phyloP scores from a whole-genome alignment of 345 rosid species.

The Sisymbrium altissimum region DNA sequence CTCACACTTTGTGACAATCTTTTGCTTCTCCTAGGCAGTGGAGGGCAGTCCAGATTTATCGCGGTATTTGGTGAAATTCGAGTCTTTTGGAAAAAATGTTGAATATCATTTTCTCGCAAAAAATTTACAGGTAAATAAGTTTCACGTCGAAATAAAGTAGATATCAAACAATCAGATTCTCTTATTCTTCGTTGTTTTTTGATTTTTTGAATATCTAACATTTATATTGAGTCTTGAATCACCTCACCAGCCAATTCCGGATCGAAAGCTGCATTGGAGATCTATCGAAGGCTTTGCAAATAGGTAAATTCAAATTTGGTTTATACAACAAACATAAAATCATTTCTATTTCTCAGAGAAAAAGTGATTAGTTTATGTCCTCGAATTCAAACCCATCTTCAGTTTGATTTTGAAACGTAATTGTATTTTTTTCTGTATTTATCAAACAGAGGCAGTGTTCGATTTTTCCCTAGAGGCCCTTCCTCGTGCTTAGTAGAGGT shows the following conservation, averaged over 20 bases:
- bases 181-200: background rate
- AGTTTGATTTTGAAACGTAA: background rate
- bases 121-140: conserved; percentile 10
- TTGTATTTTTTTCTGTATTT: background rate
- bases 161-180: background rate
- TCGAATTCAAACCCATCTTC: background rate
- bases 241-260: conserved; percentile 65
- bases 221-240: background rate
- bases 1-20: background rate
- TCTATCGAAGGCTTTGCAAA: conserved; percentile 85
- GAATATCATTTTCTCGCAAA: conserved; percentile 35
- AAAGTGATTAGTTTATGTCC: background rate
- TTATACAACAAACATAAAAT: background rate
- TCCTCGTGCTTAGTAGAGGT: conserved; percentile 76
- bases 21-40: conserved; percentile 19
- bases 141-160: background rate
- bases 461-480: conserved; percentile 83
- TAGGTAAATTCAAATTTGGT: conserved; percentile 37
- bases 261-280: conserved; percentile 89
- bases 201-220: background rate
- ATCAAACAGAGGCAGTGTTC: conserved; percentile 74
- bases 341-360: background rate
- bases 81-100: conserved; percentile 25
- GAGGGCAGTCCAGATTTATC: conserved; percentile 29
- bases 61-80: conserved; percentile 29